Evolutionary conservation across 225 moss, liverwort and hornwort species (phyloP), one percentile per base, ranked within the genome.

Genomic region (Thuidium tamariscinum): DNA sequence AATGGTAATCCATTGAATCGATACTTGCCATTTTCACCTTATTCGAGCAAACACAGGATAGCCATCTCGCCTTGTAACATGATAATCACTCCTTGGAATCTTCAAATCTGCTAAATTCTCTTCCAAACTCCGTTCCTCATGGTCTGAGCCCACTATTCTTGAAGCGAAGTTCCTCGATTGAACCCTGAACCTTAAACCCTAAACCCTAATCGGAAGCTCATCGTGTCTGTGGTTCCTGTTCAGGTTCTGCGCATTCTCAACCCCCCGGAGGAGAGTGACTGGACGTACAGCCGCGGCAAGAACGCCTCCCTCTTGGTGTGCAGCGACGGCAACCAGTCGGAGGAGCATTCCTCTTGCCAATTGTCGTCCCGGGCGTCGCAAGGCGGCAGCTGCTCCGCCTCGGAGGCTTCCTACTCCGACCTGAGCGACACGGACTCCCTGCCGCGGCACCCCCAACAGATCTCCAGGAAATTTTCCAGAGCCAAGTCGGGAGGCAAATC

Each of bases 161-260:
- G 39, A 48, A 48, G n/a, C 49, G 11, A n/a, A 68, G 22, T 37
- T 41, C 41, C 71, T 46, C n/a, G 26, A 83, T 46, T 57, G 72
- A 72, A 60, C n/a, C 11, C 8, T 27, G 25, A 76, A 32, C 52
- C 22, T 8, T 41, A 37, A 56, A n/a, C 76, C 36, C 25, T 16
- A 42, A 42, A 21, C 13, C 79, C 30, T 42, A 41, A 42, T 55
- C 12, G 27, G 61, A 57, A 46, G 42, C 64, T 64, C 51, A 64
- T 60, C 48, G 14, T 44, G 19, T 48, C 5, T 39, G 16, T 59
- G 27, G 8, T 17, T 59, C 37, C n/a, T 78, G 55, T 42, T 36
- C 82, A 92, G 92, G 92, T 92, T 46, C 37, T 92, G 54, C 92
- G 92, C 82, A 92, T 92, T 63, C 84, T 92, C 48, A 86, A 39